Conservation (phyloP, 1,284 basidiomycete species). For the Ustilago trichophora region DNA sequence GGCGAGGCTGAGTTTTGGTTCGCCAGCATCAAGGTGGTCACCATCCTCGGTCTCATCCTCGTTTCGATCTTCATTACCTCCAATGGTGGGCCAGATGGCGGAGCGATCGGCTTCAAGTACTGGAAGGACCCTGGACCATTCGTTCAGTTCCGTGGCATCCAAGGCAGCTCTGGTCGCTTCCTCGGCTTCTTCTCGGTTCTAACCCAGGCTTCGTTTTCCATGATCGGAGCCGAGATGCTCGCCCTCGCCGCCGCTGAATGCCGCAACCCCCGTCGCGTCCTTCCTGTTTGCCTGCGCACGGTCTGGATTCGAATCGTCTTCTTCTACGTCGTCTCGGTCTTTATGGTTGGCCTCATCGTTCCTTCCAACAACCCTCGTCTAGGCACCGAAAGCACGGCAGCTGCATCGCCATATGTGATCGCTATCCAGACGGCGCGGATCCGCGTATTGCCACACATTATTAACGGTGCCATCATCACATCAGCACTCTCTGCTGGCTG, state of each 20-base stretch:
- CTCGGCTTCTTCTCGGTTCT: slow-evolving; percentile 65
- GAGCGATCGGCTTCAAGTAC: slow-evolving; percentile 43
- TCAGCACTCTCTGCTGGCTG: slow-evolving; percentile 87
- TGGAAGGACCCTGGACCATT: slow-evolving; percentile 68
- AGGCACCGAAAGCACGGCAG: slow-evolving; percentile 21
- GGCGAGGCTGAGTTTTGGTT: slow-evolving; percentile 68
- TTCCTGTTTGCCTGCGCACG: slow-evolving; percentile 44
- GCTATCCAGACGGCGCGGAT: slow-evolving; percentile 56
- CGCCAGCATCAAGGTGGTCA: slow-evolving; percentile 58
- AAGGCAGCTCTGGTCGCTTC: slow-evolving; percentile 69
- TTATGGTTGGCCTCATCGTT: slow-evolving; percentile 49
- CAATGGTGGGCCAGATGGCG: slow-evolving; percentile 37
- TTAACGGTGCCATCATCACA: slow-evolving; percentile 80
- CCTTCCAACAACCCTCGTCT: slow-evolving; percentile 49
- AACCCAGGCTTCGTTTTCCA: slow-evolving; percentile 78
- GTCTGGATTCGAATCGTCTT: slow-evolving; percentile 55
- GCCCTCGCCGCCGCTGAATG: slow-evolving; percentile 80
- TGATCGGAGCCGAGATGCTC: slow-evolving; percentile 83
- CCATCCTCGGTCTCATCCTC: slow-evolving; percentile 59
- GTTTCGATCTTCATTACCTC: too few species aligned
- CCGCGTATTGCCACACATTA: slow-evolving; percentile 69
- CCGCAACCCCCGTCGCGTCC: slow-evolving; percentile 66
- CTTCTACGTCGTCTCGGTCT: slow-evolving; percentile 68
- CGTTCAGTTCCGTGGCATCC: slow-evolving; percentile 59
- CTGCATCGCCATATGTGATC: slow-evolving; percentile 63